Evolutionary conservation across 345 rosid genomes (phyloP), one percentile per base, ranked within the genome.

Genomic region (Excoecaria agallocha): DNA sequence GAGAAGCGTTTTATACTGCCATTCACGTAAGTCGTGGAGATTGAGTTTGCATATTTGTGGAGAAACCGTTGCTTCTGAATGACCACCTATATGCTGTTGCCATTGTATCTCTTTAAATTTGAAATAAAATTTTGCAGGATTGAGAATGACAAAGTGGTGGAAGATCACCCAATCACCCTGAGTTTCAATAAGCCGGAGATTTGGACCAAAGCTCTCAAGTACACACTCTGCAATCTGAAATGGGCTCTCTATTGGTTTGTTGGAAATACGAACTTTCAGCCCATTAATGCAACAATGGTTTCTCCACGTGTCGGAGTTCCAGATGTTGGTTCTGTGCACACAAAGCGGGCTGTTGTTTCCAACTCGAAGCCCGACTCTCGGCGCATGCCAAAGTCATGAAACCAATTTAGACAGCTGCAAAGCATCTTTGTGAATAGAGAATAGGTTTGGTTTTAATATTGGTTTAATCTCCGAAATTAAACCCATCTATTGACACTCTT

Each of bases 241-340:
- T 93, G 98, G 99, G 93, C 97, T 68, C 97, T 95, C 49, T 89
- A 82, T 77, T 95, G 98, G 99, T 95, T 95, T 70, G 82, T 90
- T 68, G 97, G 98, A 39, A 93, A 87, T 78, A 95, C 99, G 17
- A 93, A 91, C 78, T 93, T 91, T 74, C 98, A 95, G 83, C 91
- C 98, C 15, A 88, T 88, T 55, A 81, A 88, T 16, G 77, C 87
- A 38, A 78, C 79, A 65, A 30, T 30, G 30, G 89, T 69, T 38
- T 79, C 96, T 43, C 8, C 48, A 5, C 48, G 48, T 43, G 48
- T 43, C 10, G 48, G 87, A 74, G 90, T 84, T 62, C 84, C 91
- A 41, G 74, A 86, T 12, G 84, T 45, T 11, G 81, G 86, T 74
- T 73, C 92, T 37, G 58, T 85, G 73, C 86, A 89, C 52, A 46